phyloP scores from a whole-genome alignment of 805 yeast species.

The Saturnispora ahearnii region DNA sequence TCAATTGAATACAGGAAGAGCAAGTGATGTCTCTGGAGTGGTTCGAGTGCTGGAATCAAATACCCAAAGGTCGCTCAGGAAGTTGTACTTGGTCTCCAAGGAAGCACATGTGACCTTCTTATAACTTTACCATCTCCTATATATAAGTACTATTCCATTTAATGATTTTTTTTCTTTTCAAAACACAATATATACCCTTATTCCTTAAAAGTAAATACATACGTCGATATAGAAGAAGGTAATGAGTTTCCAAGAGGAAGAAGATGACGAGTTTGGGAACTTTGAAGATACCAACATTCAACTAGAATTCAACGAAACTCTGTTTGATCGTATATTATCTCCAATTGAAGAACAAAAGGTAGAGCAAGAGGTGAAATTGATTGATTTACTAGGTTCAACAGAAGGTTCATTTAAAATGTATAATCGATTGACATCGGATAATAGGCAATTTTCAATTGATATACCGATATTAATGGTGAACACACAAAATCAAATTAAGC shows the following conservation, averaged over 20 bases:
- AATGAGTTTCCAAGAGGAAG: background rate
- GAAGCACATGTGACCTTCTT: slow-evolving; percentile 1
- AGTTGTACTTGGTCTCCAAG: background rate
- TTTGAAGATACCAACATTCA: slow-evolving; percentile 13
- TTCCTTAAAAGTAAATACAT: background rate
- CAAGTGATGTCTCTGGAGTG: slow-evolving; percentile 2
- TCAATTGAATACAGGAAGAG: slow-evolving; percentile 1
- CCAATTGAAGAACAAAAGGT: background rate
- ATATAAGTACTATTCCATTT: background rate
- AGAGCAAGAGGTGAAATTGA: background rate
- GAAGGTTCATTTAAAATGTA: slow-evolving; percentile 11
- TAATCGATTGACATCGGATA: slow-evolving; percentile 9
- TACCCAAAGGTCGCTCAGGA: background rate
- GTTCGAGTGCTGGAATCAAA: background rate
- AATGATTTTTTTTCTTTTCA: background rate
- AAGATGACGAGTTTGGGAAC: slow-evolving; percentile 21
- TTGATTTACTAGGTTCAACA: slow-evolving; percentile 1
- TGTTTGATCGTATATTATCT: slow-evolving; percentile 7
- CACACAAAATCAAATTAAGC: slow-evolving; percentile 15
- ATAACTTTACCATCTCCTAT: background rate
- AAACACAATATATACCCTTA: background rate
- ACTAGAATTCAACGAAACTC: slow-evolving; percentile 5
- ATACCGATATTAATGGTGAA: slow-evolving; percentile 14
- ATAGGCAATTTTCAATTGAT: slow-evolving; percentile 8
- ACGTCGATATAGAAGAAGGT: background rate